Base-by-base conservation (phyloP, 805 yeast species). In the Starmerella vitae region DNA sequence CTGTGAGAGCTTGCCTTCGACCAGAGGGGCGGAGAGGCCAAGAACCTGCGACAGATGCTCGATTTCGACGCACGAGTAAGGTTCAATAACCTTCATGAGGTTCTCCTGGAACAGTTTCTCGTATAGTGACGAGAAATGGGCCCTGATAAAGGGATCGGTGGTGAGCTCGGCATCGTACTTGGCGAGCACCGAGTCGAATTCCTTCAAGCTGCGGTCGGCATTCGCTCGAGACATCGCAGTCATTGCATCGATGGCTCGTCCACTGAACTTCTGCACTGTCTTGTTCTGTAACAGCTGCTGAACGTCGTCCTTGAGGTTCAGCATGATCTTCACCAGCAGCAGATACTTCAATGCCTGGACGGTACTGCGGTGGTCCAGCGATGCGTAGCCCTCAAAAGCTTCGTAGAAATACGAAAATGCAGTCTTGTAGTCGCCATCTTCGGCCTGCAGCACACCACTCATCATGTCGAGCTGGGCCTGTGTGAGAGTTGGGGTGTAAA, bases 401-500 rank as follows among this genome's bases (percentile, higher is more conserved):
- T 91, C 99, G 55, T 74, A 86, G 55, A 91, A 91, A 60, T 91
- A 91, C 5, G 96, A 85, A 56, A 71, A 91, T 10, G 97, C 94
- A 9, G 98, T 91, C 57, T 83, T 81, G 64, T 82, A 93, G 60
- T 91, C 99, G 59, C 82, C 82, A 53, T 91, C 97, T 61, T 91
- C 96, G 28, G 96, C 94, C 63, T 88, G 93, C 46, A 91, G 70
- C 40, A 88, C 76, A 51, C 99, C 98, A 57, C 93, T 78, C 78
- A 88, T 85, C 63, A 83, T 72, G 58, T 91, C 99, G 39, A 91
- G 70, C 56, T 85, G 94, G 1, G 97, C 97, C 62, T 91, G 94
- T 51, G 79, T 70, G 37, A 76, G 66, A n/a, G 96, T 81, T 8
- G 97, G 94, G 53, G 94, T 82, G 64, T 86, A 93, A 37, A 91